Evolutionary conservation across 2,329 filamentous ascomycete genomes (phyloP), one percentile per base, ranked within the genome.

Genomic region (Xylaria hypoxylon): DNA sequence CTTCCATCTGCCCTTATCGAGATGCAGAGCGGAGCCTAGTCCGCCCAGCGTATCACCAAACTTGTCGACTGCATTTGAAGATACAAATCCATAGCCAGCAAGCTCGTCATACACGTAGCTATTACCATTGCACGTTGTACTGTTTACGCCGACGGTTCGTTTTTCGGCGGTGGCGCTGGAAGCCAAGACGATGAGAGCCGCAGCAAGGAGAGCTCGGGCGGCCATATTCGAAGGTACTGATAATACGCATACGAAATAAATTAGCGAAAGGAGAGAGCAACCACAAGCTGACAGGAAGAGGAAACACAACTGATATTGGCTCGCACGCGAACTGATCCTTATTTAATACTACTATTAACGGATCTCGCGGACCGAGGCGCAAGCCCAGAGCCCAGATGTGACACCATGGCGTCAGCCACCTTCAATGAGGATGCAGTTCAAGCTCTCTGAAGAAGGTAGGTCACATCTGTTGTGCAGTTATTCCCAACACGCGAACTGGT

Each of bases 1-100:
- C 71, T 81, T 84, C 89, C 90, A 93, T 8, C 84, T 83, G 38
- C 77, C 79, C 33, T 58, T 65, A 26, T 77, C 73, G 31, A 93
- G 78, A n/a, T 88, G 86, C 71, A 90, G 86, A 13, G 88, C 84
- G 64, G 86, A 90, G 8, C 91, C 91, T 58, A 91, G 82, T 1
- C 89, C 88, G 42, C 88, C 89, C 33, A 92, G 80, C 0, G 89
- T 92, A 74, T 93, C 90, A 33, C 89, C 89, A 70, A 85, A 89
- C 74, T 89, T 89, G 78, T 93, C 91, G 35, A 83, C 80, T 2
- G 85, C 83, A 72, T 89, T 83, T 35, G 82, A 82, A 0, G 85
- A 78, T 2, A 92, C 78, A 62, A 82, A 84, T 5, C 90, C 90
- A 73, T 89, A 92, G 10, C 90, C 90, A 4, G 87, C 89, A 10